A percentile compares a stretch with the other conserved stretches of the same genome.
Evolutionary conservation across 2,329 filamentous ascomycete species (phyloP).

Genomic region (Apiospora rasikravindrae): DNA sequence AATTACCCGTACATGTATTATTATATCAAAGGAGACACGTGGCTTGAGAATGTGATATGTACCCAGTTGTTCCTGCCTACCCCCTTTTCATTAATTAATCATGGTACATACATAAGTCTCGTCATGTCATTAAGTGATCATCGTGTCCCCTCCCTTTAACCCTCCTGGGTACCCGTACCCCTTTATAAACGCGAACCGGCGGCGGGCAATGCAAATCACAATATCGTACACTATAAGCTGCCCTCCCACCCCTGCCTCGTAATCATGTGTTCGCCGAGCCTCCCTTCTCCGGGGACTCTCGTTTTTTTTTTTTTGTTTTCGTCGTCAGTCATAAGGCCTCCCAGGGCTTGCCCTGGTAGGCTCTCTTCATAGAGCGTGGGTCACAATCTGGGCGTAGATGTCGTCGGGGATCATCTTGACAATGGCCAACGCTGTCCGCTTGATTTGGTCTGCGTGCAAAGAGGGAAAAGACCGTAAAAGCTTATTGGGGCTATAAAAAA

Average conservation of each 20-base stretch:
- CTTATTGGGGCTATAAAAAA: slow-evolving; percentile 80
- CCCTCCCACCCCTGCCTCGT: background rate
- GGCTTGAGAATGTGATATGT: slow-evolving; percentile 5
- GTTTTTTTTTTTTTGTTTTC: background rate
- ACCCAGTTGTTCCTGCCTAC: slow-evolving; percentile 7
- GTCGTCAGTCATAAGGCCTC: background rate
- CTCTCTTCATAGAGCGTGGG: slow-evolving; percentile 74
- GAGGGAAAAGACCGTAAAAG: slow-evolving; percentile 86
- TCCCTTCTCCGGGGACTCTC: background rate
- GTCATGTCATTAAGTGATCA: slow-evolving; percentile 13
- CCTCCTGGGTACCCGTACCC: background rate
- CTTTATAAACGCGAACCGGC: background rate
- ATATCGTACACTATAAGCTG: slow-evolving; percentile 5
- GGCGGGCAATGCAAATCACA: slow-evolving; percentile 1
- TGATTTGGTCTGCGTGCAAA: slow-evolving; percentile 82
- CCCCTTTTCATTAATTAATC: slow-evolving; percentile 2
- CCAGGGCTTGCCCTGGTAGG: background rate
- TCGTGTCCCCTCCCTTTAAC: background rate
- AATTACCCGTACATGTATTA: background rate
- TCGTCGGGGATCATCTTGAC: slow-evolving; percentile 90
- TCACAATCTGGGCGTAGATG: slow-evolving; percentile 87
- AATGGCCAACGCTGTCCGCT: slow-evolving; percentile 82
- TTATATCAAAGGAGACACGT: background rate
- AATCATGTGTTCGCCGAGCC: background rate
- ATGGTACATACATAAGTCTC: slow-evolving; percentile 14